These are phyloP conservation scores for Alternaria burnsii DNA, from an alignment of 2,329 filamentous ascomycete genomes.

Conservation along the genomic window DNA sequence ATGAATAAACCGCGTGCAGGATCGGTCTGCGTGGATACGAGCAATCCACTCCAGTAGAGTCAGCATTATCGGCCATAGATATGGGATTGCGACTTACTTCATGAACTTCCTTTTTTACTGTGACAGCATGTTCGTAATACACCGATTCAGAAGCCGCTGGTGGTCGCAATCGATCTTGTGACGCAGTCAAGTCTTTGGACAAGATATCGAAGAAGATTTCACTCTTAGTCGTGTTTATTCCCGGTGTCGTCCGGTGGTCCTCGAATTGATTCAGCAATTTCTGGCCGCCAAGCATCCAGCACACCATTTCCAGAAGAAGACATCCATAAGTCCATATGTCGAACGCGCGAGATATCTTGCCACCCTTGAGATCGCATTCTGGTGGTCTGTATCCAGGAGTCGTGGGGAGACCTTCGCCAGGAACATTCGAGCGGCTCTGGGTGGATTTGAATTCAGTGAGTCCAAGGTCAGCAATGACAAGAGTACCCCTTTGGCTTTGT, in stretches of 20 bases:
- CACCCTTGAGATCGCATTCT: conserved; percentile 24
- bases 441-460: neutral
- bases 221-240: no score
- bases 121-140: neutral
- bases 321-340: conserved; percentile 34
- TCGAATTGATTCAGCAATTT: neutral
- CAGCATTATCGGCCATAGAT: no score
- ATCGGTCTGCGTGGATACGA: neutral
- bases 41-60: neutral
- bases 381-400: neutral
- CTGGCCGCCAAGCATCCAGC: conserved; percentile 21
- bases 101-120: neutral
- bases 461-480: neutral
- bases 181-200: no score
- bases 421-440: neutral
- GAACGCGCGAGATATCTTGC: conserved; percentile 20
- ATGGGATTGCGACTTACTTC: neutral
- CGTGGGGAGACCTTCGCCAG: neutral
- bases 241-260: neutral
- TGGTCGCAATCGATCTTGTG: no score
- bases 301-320: conserved; percentile 24
- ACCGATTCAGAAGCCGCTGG: no score
- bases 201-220: neutral
- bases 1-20: conserved; percentile 26
- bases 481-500: neutral